Conservation (phyloP, 2,329 filamentous ascomycete genomes). For the Cytospora chrysosperma region DNA sequence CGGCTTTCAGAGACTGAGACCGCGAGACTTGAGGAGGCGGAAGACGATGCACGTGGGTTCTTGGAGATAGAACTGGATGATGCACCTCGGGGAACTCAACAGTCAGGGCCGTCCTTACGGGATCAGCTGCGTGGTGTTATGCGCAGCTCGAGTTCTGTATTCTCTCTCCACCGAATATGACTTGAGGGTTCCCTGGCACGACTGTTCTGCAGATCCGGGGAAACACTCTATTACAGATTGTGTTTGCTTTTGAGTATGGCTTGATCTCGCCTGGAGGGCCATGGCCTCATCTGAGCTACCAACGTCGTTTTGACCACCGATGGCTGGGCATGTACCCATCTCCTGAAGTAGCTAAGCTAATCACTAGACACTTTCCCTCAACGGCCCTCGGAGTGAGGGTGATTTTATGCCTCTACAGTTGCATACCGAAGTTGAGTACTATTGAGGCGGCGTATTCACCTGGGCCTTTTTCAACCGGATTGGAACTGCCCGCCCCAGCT, state of each 20-base stretch:
- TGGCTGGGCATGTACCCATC: neutral
- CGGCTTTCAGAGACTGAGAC: slow-evolving; percentile 63
- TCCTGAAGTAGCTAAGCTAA: neutral
- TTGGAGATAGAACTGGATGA: slow-evolving; percentile 41
- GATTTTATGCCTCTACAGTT: no score
- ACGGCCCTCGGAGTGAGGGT: neutral
- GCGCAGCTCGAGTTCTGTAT: neutral
- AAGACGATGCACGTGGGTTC: slow-evolving; percentile 58
- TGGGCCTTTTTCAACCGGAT: no score
- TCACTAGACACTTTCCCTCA: neutral
- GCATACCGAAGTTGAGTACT: no score
- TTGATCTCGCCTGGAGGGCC: neutral
- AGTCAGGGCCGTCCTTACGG: neutral
- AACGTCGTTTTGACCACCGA: neutral
- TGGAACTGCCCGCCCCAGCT: no score
- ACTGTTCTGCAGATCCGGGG: no score
- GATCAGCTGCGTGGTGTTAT: slow-evolving; percentile 7
- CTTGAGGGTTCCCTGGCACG: neutral
- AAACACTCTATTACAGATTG: neutral
- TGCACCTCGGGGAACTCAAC: neutral
- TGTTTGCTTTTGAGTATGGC: neutral
- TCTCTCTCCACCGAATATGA: slow-evolving; percentile 11
- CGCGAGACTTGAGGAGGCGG: slow-evolving; percentile 66
- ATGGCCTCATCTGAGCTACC: neutral
- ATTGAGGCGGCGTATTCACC: no score